Percentiles rank a stretch among this genome's conserved stretches.
Evolutionary conservation across 176 grass and related monocot genomes (phyloP).

Genomic region (Musa troglodytarum): DNA sequence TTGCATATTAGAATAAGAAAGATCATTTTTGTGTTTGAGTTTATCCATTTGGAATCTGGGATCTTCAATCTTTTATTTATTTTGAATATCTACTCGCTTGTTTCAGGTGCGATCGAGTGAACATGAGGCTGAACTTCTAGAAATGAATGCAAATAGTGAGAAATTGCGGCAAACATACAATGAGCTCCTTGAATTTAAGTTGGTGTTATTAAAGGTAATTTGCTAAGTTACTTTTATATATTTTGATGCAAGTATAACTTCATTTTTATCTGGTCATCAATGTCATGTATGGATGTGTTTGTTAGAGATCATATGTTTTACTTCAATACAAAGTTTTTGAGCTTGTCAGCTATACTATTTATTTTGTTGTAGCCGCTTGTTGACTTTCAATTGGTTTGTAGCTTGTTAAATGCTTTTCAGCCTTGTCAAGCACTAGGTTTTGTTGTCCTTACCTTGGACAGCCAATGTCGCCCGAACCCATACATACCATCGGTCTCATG

Average conservation of each 20-base stretch:
- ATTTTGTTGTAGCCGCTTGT: too few relatives aligned
- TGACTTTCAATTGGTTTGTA: background rate
- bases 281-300: too few relatives aligned
- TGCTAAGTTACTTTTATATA: constrained; percentile 4
- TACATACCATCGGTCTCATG: too few relatives aligned
- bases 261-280: background rate
- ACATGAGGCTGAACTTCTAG: constrained; percentile 88
- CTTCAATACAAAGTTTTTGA: background rate
- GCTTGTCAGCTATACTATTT: background rate
- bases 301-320: too few relatives aligned
- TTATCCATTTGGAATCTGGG: too few relatives aligned
- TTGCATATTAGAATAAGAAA: background rate
- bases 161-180: constrained; percentile 81
- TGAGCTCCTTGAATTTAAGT: constrained; percentile 98
- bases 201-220: constrained; percentile 96
- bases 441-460: background rate
- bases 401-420: background rate
- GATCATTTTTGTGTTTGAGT: background rate
- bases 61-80: too few relatives aligned
- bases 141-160: constrained; percentile 88
- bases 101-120: constrained; percentile 67
- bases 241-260: background rate
- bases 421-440: background rate
- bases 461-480: too few relatives aligned
- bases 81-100: background rate